Percentiles rank a stretch among this genome's conserved stretches.
phyloP scores from a whole-genome alignment of 2,329 filamentous ascomycete species.

The Rutstroemia sp. region DNA sequence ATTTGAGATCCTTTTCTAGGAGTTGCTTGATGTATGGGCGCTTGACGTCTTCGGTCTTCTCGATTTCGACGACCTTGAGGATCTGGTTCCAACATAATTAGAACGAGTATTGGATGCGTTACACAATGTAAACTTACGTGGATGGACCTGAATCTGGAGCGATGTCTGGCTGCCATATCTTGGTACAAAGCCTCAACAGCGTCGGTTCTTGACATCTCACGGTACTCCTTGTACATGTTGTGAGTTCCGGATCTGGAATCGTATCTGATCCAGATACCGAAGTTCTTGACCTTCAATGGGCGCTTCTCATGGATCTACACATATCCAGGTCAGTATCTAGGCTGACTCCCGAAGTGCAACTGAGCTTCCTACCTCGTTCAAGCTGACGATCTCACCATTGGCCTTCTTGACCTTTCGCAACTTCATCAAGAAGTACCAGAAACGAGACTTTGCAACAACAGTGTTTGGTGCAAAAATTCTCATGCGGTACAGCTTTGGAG shows the following conservation, averaged over 20 bases:
- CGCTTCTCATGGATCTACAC: slow-evolving; percentile 93
- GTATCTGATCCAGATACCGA: slow-evolving; percentile 99
- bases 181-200: slow-evolving; percentile 97
- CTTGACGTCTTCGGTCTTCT: slow-evolving; percentile 91
- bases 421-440: slow-evolving; percentile 99
- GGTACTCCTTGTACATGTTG: slow-evolving; percentile 99
- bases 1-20: slow-evolving; percentile 87
- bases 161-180: slow-evolving; percentile 99
- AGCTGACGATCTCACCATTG: slow-evolving; percentile 95
- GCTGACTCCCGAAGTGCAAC: background rate
- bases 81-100: slow-evolving; percentile 50
- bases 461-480: slow-evolving; percentile 98
- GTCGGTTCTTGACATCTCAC: slow-evolving; percentile 93
- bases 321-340: slow-evolving; percentile 13
- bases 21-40: slow-evolving; percentile 99
- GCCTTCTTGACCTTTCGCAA: slow-evolving; percentile 99
- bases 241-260: slow-evolving; percentile 99
- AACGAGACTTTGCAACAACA: slow-evolving; percentile 98
- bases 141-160: slow-evolving; percentile 94
- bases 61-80: slow-evolving; percentile 94
- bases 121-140: slow-evolving; percentile 62
- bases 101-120: background rate
- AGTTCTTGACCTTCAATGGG: slow-evolving; percentile 99
- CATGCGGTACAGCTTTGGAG: slow-evolving; percentile 99
- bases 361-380: slow-evolving; percentile 74